Evolutionary conservation across 2,329 filamentous ascomycete genomes (phyloP), one percentile per base, ranked within the genome.

Genomic region (Neoascochyta sp.): DNA sequence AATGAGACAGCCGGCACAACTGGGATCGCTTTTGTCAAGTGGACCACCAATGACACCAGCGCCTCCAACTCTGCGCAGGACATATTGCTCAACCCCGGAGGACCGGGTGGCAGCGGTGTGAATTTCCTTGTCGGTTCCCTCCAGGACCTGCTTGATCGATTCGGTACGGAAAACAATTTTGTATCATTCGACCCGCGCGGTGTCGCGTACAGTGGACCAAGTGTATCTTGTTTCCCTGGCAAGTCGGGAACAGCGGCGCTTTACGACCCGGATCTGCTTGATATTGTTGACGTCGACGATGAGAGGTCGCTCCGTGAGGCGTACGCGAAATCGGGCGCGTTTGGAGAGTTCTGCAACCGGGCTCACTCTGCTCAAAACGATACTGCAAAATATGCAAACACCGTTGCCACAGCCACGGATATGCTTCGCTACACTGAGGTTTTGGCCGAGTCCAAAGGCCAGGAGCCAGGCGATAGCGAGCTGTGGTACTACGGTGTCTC

Each of bases 401-500:
- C 61, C 4, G 45, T 52, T 3, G 51, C 55, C 6, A 50, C 49
- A 1, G 56, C 56, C 11, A 31, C 39, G 12, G 58, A 63, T 24
- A 41, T 63, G 38, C 42, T 61, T 2, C 39, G 45, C 11, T 62
- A 52, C 24, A 43, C 45, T 12, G 32, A 57, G 24, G 27, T 43
- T 4, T 33, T 25, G 11, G 51, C 52, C 5, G 39, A 52, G 19
- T 32, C 27, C 7, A 20, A 19, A 9, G 41, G 39, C 15, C 30
- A 50, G 17, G 27, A 39, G 2, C 42, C 43, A 5, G 26, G 52
- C 21, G 52, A 64, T 3, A 47, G 50, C 23, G 54, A 50, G 29
- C 33, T 72, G 2, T 54, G 60, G 22, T 68, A 61, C 42, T 62
- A 57, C 34, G 36, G 64, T 55, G 52, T 65, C 12, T 68, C 63